A percentile compares a stretch with the other conserved stretches of the same genome.
Conservation (phyloP, 306 rosid species). For the Aeschynomene evenia region DNA sequence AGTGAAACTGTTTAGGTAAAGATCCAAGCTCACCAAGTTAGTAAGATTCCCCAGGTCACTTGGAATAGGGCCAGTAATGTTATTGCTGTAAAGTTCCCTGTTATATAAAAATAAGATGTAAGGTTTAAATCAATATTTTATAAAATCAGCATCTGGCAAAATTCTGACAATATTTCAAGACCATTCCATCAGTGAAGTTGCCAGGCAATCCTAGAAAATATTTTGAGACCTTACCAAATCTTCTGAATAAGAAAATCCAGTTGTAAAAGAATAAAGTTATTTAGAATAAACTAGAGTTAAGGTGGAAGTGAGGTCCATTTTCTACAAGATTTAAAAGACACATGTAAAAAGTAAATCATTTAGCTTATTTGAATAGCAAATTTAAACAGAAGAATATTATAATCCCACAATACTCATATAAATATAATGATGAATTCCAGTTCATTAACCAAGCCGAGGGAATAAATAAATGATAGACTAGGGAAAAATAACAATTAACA, state of each 20-base stretch:
- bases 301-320: not conserved
- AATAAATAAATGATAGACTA: not conserved
- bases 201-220: not conserved
- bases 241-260: not conserved
- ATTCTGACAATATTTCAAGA: not conserved
- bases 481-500: conserved; percentile 32
- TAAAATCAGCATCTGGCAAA: not conserved
- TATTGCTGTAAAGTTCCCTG: conserved; percentile 98
- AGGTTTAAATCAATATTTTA: not conserved
- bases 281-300: not conserved
- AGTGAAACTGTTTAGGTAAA: conserved; percentile 73
- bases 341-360: not conserved
- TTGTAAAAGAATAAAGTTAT: not conserved
- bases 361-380: not conserved
- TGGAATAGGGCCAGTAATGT: conserved; percentile 88
- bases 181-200: not conserved
- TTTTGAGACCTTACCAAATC: not conserved
- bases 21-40: conserved; percentile 99
- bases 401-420: not conserved
- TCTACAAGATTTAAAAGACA: not conserved
- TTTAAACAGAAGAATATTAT: conserved; percentile 7
- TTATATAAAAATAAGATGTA: conserved; percentile 19
- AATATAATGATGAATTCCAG: not conserved
- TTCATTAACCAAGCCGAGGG: not conserved
- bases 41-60: conserved; percentile 97